Base-by-base conservation (phyloP, 306 rosid species). In the Bauhinia variegata region DNA sequence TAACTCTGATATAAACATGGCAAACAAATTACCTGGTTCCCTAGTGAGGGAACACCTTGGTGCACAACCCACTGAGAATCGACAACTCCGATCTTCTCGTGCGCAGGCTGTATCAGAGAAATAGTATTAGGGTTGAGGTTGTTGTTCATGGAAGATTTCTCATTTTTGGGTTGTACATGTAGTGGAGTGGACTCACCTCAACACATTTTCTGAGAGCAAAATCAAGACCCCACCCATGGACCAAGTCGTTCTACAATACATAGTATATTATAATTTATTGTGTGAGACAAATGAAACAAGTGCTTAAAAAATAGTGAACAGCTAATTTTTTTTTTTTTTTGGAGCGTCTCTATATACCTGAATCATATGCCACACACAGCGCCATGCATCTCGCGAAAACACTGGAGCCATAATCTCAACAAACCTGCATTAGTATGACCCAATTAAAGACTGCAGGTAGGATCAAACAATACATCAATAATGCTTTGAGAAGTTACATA, bases 331-430 rank as follows among this genome's bases (percentile, higher is more conserved):
- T 38, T 41, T 55, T 48, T 54, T 37, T 44, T 72, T 2, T 9
- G 6, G 10, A 17, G 28, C 28, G 2, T 1, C 28, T 23, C 28
- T 23, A 1, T 12, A 11, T 75, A 89, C 98, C 95, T 93, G 98
- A 72, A 93, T 79, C 98, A 93, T 81, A 78, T 93, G 84, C 98
- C 98, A 93, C 77, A 93, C 97, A 67, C 98, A 93, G 50, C 96
- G 97, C 98, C 98, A 93, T 37, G 98, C 98, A 72, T 84, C 86
- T 60, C 98, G 91, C 5, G 98, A 93, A 73, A 93, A 93, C 55
- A 93, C 98, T 0, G 98, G 97, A 67, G 98, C 98, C 98, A 93
- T 93, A 68, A 93, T 93, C 84, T 93, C 98, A 54, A 93, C 96
- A 72, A 93, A 93, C 50, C 98, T 93, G 85, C 71, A 77, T 42